A percentile compares a stretch with the other conserved stretches of the same genome.
Conservation (phyloP, 306 rosid species). For the Quercus aquifolioides region DNA sequence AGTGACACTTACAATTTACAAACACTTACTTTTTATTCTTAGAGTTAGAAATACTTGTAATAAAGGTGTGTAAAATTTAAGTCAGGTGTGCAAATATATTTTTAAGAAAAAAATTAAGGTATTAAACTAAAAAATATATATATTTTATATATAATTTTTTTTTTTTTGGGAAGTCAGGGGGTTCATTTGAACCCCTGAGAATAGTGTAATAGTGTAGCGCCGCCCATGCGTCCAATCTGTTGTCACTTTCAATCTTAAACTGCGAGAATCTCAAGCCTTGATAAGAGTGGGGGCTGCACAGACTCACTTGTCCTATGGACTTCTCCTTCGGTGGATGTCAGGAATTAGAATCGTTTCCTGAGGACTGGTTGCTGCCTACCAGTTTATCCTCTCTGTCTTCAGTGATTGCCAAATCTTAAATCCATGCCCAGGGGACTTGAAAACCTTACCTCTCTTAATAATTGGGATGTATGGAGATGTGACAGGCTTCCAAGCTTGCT, state of each 20-base stretch:
- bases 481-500: conserved; percentile 5
- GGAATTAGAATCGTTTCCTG: conserved; percentile 24
- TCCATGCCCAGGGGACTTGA: conserved; percentile 20
- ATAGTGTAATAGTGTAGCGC: no score
- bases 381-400: conserved; percentile 27
- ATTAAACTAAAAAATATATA: no score
- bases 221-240: background rate
- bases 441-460: conserved; percentile 15
- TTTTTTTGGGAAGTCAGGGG: no score
- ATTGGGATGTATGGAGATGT: conserved; percentile 21
- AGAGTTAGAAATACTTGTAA: no score
- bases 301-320: conserved; percentile 17
- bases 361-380: conserved; percentile 27
- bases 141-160: no score
- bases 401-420: conserved; percentile 24
- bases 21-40: no score
- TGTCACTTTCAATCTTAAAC: conserved; percentile 16
- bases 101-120: no score
- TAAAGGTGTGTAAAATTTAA: no score
- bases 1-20: no score
- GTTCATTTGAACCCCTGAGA: no score
- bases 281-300: conserved; percentile 31
- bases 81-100: no score
- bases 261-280: conserved; percentile 27
- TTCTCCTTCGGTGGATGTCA: conserved; percentile 28